Conservation (phyloP, 306 rosid genomes). For the Cyamopsis tetragonoloba region DNA sequence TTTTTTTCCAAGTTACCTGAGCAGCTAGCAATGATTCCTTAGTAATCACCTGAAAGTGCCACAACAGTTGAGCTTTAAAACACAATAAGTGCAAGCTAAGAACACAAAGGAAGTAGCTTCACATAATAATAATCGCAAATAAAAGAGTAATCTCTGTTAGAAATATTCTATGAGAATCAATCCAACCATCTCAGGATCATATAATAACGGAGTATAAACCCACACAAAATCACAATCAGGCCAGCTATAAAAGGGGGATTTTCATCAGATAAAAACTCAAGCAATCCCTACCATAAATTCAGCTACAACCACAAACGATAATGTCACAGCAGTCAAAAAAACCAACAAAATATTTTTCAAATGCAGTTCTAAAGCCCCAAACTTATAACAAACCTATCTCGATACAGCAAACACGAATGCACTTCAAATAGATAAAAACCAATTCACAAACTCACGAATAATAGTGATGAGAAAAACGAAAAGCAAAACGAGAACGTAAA, state of each 20-base stretch:
- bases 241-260: not conserved
- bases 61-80: constrained; percentile 17
- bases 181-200: not conserved
- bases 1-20: constrained; percentile 49
- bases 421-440: not conserved
- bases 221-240: not conserved
- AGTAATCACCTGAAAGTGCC: constrained; percentile 62
- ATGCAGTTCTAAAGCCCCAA: not conserved
- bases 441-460: constrained; percentile 1
- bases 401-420: not conserved
- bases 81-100: not conserved
- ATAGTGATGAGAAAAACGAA: not conserved
- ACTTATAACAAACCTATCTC: not conserved
- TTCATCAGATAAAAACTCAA: not conserved
- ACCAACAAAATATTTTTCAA: not conserved
- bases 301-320: not conserved
- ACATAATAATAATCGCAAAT: not conserved
- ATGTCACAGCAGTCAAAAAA: not conserved
- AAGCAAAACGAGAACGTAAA: not conserved
- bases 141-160: not conserved
- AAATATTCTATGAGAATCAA: too few relatives aligned
- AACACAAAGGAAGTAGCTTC: not conserved
- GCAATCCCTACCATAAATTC: not conserved
- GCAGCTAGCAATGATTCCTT: constrained; percentile 70
- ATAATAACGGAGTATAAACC: not conserved